These are phyloP conservation scores for Chlorencoelia australis DNA, from an alignment of 2,329 filamentous ascomycete species.

Conservation along the genomic window DNA sequence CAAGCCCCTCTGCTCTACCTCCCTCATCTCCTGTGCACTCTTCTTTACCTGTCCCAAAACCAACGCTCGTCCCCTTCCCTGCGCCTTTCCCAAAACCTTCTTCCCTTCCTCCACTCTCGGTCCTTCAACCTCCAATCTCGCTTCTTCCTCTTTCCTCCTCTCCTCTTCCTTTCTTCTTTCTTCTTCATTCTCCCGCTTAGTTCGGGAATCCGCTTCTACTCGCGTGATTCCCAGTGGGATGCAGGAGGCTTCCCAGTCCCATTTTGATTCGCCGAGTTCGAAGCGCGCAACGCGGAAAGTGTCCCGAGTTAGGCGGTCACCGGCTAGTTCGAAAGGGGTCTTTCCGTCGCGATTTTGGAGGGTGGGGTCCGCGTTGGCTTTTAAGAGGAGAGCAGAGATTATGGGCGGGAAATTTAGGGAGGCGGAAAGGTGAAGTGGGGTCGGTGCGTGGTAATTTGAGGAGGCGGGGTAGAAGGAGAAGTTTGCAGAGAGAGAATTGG, in stretches of 20 bases:
- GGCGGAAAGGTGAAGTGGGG: conserved; percentile 76
- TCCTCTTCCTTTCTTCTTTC: conserved; percentile 58
- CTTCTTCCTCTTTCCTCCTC: conserved; percentile 63
- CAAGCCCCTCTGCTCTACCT: conserved; percentile 75
- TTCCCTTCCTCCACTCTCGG: conserved; percentile 38
- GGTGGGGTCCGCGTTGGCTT: conserved; percentile 66
- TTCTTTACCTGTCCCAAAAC: conserved; percentile 52
- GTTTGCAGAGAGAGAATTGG: conserved; percentile 58
- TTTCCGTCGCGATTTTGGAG: conserved; percentile 64
- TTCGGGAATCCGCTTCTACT: conserved; percentile 59
- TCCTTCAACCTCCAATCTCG: conserved; percentile 59
- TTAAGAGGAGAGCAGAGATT: conserved; percentile 65
- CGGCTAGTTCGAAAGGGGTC: conserved; percentile 76
- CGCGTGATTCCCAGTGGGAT: conserved; percentile 64
- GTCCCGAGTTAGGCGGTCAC: conserved; percentile 77
- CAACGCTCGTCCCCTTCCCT: conserved; percentile 39
- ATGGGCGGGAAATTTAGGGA: conserved; percentile 69
- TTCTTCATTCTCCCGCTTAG: conserved; percentile 60
- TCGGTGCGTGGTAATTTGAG: conserved; percentile 65
- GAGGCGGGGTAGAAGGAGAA: conserved; percentile 68
- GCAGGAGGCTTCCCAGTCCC: conserved; percentile 68
- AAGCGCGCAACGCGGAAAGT: conserved; percentile 82
- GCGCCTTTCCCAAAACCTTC: conserved; percentile 27
- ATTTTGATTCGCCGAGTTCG: conserved; percentile 66
- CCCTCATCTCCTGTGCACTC: conserved; percentile 68